Evolutionary conservation across 2,329 filamentous ascomycete genomes (phyloP).

Genomic region (Sporothrix phasma): DNA sequence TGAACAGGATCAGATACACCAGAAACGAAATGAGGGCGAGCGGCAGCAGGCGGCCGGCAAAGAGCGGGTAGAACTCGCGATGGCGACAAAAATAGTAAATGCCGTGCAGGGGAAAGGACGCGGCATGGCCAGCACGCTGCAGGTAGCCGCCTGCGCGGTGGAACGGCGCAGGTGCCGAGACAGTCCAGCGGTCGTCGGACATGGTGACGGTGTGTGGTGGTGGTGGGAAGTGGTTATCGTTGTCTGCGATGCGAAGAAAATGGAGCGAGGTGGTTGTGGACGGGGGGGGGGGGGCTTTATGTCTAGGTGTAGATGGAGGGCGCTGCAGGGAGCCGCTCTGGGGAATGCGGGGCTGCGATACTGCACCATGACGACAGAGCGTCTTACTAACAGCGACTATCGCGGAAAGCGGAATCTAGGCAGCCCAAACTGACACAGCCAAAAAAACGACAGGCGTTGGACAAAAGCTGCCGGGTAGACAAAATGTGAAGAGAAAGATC

Average conservation of each 20-base stretch:
- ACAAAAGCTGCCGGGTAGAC: no score
- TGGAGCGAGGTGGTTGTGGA: background rate
- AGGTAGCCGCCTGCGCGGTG: constrained; percentile 13
- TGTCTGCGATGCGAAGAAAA: no score
- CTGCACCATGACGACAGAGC: no score
- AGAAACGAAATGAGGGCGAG: constrained; percentile 71
- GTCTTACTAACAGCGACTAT: no score
- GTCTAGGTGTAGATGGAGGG: no score
- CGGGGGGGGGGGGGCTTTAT: no score
- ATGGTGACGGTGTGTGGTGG: background rate
- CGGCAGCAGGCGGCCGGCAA: constrained; percentile 67
- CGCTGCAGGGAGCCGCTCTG: no score
- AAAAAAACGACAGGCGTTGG: no score
- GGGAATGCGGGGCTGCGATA: no score
- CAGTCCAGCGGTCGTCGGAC: background rate
- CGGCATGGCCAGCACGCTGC: constrained; percentile 26
- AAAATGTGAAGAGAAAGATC: no score
- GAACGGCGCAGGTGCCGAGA: background rate
- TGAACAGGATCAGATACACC: constrained; percentile 76
- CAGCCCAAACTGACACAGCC: no score
- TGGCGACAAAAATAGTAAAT: constrained; percentile 73
- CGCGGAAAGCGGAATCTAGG: no score
- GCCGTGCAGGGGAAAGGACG: constrained; percentile 55
- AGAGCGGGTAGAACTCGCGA: constrained; percentile 72
- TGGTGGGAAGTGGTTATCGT: background rate